phyloP scores from a whole-genome alignment of 495 filamentous ascomycete species.

The Penicillium goetzii region DNA sequence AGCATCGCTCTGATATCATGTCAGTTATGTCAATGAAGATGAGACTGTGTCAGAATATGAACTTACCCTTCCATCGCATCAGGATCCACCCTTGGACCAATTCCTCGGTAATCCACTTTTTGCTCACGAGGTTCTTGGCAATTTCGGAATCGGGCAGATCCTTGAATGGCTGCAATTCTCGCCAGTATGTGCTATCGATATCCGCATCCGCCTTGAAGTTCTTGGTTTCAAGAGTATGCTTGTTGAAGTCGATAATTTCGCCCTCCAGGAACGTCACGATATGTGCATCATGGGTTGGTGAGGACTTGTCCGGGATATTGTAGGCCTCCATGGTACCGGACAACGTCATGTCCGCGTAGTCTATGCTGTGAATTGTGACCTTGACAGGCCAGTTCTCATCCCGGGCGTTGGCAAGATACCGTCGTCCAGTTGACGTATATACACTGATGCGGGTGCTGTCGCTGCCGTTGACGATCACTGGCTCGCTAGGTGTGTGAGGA shows the following conservation, averaged over 20 bases:
- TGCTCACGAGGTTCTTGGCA: slow-evolving; percentile 60
- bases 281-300: slow-evolving; percentile 58
- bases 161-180: slow-evolving; percentile 68
- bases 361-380: slow-evolving; percentile 70
- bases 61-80: slow-evolving; percentile 77
- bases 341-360: slow-evolving; percentile 65
- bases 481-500: slow-evolving; percentile 34
- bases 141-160: slow-evolving; percentile 61
- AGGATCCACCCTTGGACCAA: slow-evolving; percentile 65
- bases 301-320: slow-evolving; percentile 66
- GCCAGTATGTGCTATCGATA: slow-evolving; percentile 73
- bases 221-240: slow-evolving; percentile 68
- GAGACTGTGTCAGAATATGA: background rate
- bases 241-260: slow-evolving; percentile 76
- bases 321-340: slow-evolving; percentile 80
- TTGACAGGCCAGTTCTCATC: slow-evolving; percentile 75
- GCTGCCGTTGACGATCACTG: slow-evolving; percentile 47
- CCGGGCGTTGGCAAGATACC: slow-evolving; percentile 44
- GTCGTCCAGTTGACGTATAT: slow-evolving; percentile 38
- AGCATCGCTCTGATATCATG: slow-evolving; percentile 61
- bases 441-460: slow-evolving; percentile 40
- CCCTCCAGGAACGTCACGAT: slow-evolving; percentile 77
- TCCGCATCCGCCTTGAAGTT: slow-evolving; percentile 62
- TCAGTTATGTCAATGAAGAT: slow-evolving; percentile 14
- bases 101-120: slow-evolving; percentile 56